Evolutionary conservation across 1,284 basidiomycete genomes (phyloP), one percentile per base, ranked within the genome.

Genomic region (Sanghuangporus weigelae): DNA sequence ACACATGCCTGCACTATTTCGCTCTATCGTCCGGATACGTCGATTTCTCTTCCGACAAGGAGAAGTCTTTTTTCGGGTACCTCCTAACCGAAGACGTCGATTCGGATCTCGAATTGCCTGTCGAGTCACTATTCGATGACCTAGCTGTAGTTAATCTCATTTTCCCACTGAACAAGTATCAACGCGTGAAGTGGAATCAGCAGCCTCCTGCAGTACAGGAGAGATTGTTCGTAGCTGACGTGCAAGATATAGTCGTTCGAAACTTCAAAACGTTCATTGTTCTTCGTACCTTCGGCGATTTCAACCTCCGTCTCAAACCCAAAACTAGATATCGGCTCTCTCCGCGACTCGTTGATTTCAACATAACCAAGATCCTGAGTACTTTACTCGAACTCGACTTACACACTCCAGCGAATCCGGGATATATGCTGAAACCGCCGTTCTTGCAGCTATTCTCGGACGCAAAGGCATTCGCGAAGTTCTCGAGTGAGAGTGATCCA

Each of bases 271-370:
- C 77, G 0, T 71, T 73, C 57, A 76, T 80, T 3, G 63, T 70
- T 0, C 55, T 81, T 23, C 72, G 73, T n/a, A 75, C 75, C 2
- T 81, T 77, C 77, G 74, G 75, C 12, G 72, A 71, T 12, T 71
- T 65, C 49, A 66, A 69, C 8, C 62, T 70, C 26, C 63, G 67
- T 23, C 69, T 79, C 35, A 69, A 71, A 23, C 64, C 53, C 23
- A 76, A 76, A 7, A 62, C 62, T 16, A 68, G 69, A 11, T 82
- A 80, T 66, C 76, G 80, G 5, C 74, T 81, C 16, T 81, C 79
- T 0, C 76, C 78, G 7, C 78, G 81, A 39, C 70, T 81, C n/a
- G 76, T 82, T 14, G 80, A 82, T 64, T 82, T 82, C 69, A 82
- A 81, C 62, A 75, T 77, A 8, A 75, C 74, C 7, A 81, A 81